Percentiles rank a stretch among this genome's conserved stretches.
phyloP scores from a whole-genome alignment of 1,139 yeast species.

The Saccharomyces hybrid region DNA sequence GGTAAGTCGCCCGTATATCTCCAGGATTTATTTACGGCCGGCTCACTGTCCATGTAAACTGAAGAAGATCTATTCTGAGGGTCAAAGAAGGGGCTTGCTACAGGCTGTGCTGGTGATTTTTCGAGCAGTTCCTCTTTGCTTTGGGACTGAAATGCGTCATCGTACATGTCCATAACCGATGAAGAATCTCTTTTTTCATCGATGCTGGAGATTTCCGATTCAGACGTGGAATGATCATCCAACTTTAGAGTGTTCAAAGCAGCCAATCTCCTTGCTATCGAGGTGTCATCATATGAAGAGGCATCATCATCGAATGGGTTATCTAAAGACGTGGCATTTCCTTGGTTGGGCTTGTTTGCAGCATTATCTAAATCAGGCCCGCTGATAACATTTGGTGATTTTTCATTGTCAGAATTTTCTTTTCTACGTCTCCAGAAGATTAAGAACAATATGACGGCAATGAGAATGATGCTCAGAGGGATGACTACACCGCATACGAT shows the following conservation, averaged over 20 bases:
- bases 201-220: conserved; percentile 35
- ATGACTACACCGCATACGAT: conserved; percentile 86
- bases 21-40: conserved; percentile 59
- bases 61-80: conserved; percentile 27
- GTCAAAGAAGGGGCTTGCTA: conserved; percentile 13
- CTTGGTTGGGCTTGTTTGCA: conserved; percentile 37
- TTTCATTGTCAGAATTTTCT: conserved; percentile 32
- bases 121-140: conserved; percentile 29
- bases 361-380: conserved; percentile 36
- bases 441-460: conserved; percentile 44
- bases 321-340: conserved; percentile 16
- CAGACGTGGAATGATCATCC: conserved; percentile 35
- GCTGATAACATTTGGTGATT: conserved; percentile 29
- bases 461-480: conserved; percentile 48
- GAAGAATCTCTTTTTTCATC: conserved; percentile 18
- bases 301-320: conserved; percentile 34
- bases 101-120: conserved; percentile 12
- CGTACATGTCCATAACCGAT: conserved; percentile 7
- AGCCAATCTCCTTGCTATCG: conserved; percentile 40
- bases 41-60: conserved; percentile 28
- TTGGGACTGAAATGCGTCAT: conserved; percentile 29
- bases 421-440: conserved; percentile 53
- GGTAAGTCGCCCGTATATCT: conserved; percentile 44
- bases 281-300: conserved; percentile 21
- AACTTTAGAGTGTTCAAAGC: conserved; percentile 47